These are phyloP conservation scores for Chaetomium olivaceum DNA, from an alignment of 2,329 filamentous ascomycete species.

Conservation along the genomic window DNA sequence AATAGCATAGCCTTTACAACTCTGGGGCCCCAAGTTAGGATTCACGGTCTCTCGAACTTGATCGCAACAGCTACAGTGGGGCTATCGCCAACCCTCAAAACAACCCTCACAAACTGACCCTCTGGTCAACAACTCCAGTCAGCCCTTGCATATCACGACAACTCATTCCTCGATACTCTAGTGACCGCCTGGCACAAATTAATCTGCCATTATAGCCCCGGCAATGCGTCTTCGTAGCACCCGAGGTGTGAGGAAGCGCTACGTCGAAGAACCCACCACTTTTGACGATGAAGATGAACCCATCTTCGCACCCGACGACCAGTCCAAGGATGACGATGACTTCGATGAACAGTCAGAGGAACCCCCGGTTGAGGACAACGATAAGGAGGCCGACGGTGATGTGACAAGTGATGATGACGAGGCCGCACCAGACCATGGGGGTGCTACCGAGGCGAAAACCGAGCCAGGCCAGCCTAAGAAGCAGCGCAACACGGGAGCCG, in stretches of 20 bases:
- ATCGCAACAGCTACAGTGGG: neutral
- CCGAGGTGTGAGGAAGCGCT: slow-evolving; percentile 29
- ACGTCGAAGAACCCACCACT: slow-evolving; percentile 27
- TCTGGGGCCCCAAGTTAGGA: neutral
- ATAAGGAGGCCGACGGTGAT: slow-evolving; percentile 24
- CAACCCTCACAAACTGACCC: neutral
- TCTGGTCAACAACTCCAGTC: neutral
- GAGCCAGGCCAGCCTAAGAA: slow-evolving; percentile 16
- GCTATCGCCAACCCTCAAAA: neutral
- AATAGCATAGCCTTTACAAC: neutral
- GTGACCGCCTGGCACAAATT: neutral
- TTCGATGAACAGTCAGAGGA: slow-evolving; percentile 26
- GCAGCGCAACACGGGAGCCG: slow-evolving; percentile 30
- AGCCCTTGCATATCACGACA: neutral
- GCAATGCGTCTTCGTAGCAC: slow-evolving; percentile 27
- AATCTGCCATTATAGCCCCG: neutral
- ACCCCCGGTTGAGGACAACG: slow-evolving; percentile 20
- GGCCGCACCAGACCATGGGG: slow-evolving; percentile 7
- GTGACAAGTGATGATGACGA: slow-evolving; percentile 25
- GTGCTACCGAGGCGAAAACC: neutral
- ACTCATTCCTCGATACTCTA: neutral
- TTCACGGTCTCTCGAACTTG: neutral
- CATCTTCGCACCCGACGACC: slow-evolving; percentile 18
- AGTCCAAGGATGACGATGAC: slow-evolving; percentile 29
- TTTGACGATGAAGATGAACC: slow-evolving; percentile 30